Percentiles rank a stretch among this genome's conserved stretches.
Conservation (phyloP, 345 rosid genomes). For the Populus euphratica region DNA sequence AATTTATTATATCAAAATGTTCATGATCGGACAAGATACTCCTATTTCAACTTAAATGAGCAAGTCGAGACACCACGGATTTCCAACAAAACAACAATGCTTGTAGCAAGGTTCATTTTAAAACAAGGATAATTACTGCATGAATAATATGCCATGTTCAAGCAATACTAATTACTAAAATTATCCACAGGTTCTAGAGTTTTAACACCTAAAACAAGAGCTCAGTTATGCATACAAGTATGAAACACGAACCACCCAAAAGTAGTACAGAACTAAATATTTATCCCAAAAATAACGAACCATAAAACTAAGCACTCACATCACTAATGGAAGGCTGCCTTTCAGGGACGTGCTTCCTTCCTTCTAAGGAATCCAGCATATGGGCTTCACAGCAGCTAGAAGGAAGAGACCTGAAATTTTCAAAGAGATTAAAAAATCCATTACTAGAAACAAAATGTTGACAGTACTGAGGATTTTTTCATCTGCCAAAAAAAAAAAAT, state of each 20-base stretch:
- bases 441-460: not conserved
- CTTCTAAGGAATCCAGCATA: constrained; percentile 84
- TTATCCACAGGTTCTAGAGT: not conserved
- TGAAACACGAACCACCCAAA: not conserved
- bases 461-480: not conserved
- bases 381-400: constrained; percentile 95
- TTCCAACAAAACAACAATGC: not conserved
- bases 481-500: not conserved
- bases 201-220: not conserved
- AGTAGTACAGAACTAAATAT: not conserved
- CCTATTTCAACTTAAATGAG: not conserved
- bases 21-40: not conserved
- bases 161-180: not conserved
- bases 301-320: constrained; percentile 41
- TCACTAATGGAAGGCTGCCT: constrained; percentile 61
- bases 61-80: not conserved
- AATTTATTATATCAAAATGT: not conserved
- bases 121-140: not conserved
- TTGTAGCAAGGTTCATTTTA: not conserved
- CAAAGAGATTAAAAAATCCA: not conserved
- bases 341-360: constrained; percentile 65
- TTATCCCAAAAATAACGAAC: not conserved
- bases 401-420: constrained; percentile 71
- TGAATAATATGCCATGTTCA: not conserved
- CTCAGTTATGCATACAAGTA: not conserved